Evolutionary conservation across 352 stramenopile genomes (phyloP), one percentile per base, ranked within the genome.

Genomic region (Phytophthora nicotianae): DNA sequence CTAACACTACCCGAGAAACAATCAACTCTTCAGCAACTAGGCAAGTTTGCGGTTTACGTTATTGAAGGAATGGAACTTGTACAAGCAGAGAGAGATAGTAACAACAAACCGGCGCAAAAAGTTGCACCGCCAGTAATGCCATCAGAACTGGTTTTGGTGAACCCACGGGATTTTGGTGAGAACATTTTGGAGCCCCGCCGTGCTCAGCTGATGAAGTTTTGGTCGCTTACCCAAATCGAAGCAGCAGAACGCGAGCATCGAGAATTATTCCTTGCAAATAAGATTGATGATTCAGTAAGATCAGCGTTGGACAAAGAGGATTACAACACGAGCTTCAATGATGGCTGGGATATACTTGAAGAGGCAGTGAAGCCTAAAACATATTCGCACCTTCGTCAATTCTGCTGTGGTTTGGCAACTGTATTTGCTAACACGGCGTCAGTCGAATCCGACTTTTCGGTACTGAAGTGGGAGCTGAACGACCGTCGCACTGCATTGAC

Each of bases 321-420:
- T 60, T n/a, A 51, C 43, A 41, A 58, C 21, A 50, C 24, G 1
- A 58, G 5, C n/a, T 42, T 58, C 7, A 58, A 58, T n/a, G 40
- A 50, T 5, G 23, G 38, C 5, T 58, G 40, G 38, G 38, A 50
- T 23, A 17, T 24, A 1, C 4, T 50, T 2, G 5, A 58, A 19
- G 33, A 41, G 37, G 40, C 51, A n/a, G n/a, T 23, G 19, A n/a
- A 5, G 2, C 50, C 23, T 16, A 10, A n/a, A 8, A 27, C 50
- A 19, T 58, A 32, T 35, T 37, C 38, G 9, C 37, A 50, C 10
- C 38, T 58, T 5, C 26, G 50, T 5, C 51, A 45, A 17, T n/a
- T n/a, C n/a, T n/a, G n/a, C n/a, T n/a, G n/a, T n/a, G n/a, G n/a
- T n/a, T n/a, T n/a, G n/a, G n/a, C n/a, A n/a, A n/a, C n/a, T n/a